Evolutionary conservation across 352 stramenopile species (phyloP).

Genomic region (Blastocystis sp.): DNA sequence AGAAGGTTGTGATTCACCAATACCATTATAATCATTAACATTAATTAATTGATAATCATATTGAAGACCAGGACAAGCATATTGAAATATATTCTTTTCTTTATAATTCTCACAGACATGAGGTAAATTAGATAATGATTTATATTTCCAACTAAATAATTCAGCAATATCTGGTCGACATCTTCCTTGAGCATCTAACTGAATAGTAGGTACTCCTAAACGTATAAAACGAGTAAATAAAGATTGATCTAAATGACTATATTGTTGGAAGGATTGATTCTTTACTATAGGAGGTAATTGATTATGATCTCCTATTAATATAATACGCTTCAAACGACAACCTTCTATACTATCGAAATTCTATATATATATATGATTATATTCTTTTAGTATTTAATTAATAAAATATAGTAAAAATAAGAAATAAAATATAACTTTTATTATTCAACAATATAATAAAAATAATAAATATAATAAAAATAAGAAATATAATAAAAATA

Average conservation of each 20-base stretch:
- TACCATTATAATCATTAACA: constrained; percentile 55
- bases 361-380: not conserved
- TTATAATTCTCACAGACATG: no score
- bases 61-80: constrained; percentile 64
- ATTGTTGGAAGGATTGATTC: constrained; percentile 60
- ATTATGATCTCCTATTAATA: constrained; percentile 75
- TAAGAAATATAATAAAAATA: no score
- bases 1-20: constrained; percentile 52
- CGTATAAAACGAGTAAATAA: constrained; percentile 75
- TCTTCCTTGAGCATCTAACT: constrained; percentile 67
- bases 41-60: constrained; percentile 70
- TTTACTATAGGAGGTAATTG: constrained; percentile 71
- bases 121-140: constrained; percentile 53
- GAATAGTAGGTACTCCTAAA: constrained; percentile 66
- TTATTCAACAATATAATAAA: no score
- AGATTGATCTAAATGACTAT: constrained; percentile 72
- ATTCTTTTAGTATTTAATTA: no score
- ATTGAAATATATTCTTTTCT: constrained; percentile 43
- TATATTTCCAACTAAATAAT: constrained; percentile 66
- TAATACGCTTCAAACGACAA: constrained; percentile 67
- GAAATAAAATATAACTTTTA: no score
- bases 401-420: no score
- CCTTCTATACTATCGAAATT: constrained; percentile 45
- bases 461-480: no score
- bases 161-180: constrained; percentile 56